These are phyloP conservation scores for Usnea hakonensis DNA, from an alignment of 495 filamentous ascomycete genomes.

Conservation along the genomic window DNA sequence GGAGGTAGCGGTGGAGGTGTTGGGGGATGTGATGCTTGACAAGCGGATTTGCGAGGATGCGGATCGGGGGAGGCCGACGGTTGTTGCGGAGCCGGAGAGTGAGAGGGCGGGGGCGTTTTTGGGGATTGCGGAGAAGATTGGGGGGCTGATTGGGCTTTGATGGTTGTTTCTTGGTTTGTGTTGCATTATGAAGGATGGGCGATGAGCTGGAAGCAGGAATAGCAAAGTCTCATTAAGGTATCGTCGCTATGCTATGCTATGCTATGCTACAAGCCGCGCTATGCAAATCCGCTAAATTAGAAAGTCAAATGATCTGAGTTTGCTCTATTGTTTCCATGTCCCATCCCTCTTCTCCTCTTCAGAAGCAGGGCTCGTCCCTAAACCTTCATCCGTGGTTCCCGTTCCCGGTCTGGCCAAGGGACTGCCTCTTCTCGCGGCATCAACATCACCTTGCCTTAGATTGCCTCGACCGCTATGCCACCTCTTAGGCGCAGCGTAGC, in stretches of 20 bases:
- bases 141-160: constrained; percentile 37
- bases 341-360: not conserved
- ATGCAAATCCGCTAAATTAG: constrained; percentile 6
- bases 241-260: not conserved
- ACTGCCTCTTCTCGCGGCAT: constrained; percentile 19
- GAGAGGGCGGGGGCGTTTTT: constrained; percentile 63
- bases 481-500: constrained; percentile 4
- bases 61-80: constrained; percentile 81
- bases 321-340: not conserved
- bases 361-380: constrained; percentile 23
- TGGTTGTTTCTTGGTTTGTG: no score
- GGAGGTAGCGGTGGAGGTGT: constrained; percentile 62
- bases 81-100: constrained; percentile 75
- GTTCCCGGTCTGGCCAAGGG: constrained; percentile 20
- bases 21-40: constrained; percentile 89
- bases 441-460: not conserved
- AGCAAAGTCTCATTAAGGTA: not conserved
- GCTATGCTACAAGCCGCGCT: not conserved
- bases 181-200: no score
- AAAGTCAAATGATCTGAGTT: not conserved
- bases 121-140: constrained; percentile 57
- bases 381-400: constrained; percentile 25
- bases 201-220: not conserved
- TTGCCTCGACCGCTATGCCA: constrained; percentile 4
- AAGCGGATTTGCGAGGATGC: constrained; percentile 81